These are phyloP conservation scores for Ascochyta fabae DNA, from an alignment of 2,329 filamentous ascomycete species.

Conservation along the genomic window DNA sequence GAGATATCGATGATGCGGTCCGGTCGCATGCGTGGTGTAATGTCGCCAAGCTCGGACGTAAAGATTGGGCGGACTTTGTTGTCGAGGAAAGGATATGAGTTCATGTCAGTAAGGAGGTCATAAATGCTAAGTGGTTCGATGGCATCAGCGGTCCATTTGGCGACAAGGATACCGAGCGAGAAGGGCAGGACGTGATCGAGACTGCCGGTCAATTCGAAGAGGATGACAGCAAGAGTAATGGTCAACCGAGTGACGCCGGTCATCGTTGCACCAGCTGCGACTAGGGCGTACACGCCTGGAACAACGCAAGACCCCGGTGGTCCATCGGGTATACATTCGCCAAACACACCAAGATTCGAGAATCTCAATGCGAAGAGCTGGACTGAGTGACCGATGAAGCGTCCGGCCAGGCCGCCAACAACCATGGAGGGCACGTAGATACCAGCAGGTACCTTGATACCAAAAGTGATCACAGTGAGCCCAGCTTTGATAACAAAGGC, in stretches of 20 bases:
- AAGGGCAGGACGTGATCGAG: slow-evolving; percentile 95
- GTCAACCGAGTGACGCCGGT: slow-evolving; percentile 94
- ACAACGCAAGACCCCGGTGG: slow-evolving; percentile 85
- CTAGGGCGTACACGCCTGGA: slow-evolving; percentile 94
- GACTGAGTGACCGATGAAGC: slow-evolving; percentile 82
- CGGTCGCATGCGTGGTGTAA: slow-evolving; percentile 75
- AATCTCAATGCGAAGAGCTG: slow-evolving; percentile 81
- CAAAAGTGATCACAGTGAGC: slow-evolving; percentile 89
- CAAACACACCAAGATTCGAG: slow-evolving; percentile 75
- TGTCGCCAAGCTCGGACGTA: slow-evolving; percentile 85
- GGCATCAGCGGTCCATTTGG: slow-evolving; percentile 98
- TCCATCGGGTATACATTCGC: slow-evolving; percentile 70
- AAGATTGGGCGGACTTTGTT: slow-evolving; percentile 94
- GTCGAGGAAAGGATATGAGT: slow-evolving; percentile 96
- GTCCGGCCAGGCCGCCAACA: slow-evolving; percentile 88
- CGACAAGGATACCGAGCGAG: slow-evolving; percentile 85
- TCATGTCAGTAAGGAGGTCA: slow-evolving; percentile 94
- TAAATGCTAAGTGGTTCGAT: slow-evolving; percentile 95
- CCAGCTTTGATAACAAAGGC: slow-evolving; percentile 91
- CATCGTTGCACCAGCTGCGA: slow-evolving; percentile 96
- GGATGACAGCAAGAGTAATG: slow-evolving; percentile 90
- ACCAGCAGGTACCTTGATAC: slow-evolving; percentile 93
- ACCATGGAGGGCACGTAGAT: slow-evolving; percentile 99
- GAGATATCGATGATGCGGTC: slow-evolving; percentile 90
- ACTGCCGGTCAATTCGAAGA: slow-evolving; percentile 95